Conservation (phyloP, 2,329 filamentous ascomycete species). For the Paecilomyces formosus region DNA sequence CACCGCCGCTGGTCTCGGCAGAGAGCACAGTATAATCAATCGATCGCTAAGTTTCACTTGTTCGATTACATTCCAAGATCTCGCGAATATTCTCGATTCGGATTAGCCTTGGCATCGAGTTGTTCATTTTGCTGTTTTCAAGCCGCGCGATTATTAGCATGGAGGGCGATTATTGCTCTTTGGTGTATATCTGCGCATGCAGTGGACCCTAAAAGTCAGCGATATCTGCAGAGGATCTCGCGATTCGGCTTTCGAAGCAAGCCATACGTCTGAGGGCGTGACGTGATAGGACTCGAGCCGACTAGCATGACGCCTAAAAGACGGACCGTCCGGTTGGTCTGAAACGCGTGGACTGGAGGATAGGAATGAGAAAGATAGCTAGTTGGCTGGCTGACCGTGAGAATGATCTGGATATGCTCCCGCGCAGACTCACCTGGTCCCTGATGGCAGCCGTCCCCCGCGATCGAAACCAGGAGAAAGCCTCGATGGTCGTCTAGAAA, state of each 20-base stretch:
- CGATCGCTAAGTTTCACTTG: background rate
- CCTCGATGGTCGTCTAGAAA: background rate
- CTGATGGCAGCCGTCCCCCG: too few relatives aligned
- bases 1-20: background rate
- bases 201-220: background rate
- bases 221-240: background rate
- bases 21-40: background rate
- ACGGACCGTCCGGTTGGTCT: background rate
- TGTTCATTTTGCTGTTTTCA: background rate
- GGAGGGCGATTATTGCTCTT: background rate
- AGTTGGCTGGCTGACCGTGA: background rate
- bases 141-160: background rate
- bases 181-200: background rate
- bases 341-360: background rate
- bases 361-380: background rate
- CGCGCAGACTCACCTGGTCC: too few relatives aligned
- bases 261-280: background rate
- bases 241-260: background rate
- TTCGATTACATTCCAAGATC: background rate
- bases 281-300: background rate
- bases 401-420: too few relatives aligned
- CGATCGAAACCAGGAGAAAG: background rate
- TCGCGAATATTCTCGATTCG: background rate
- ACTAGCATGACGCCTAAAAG: background rate
- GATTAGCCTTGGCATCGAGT: background rate